Evolutionary conservation across 2,329 filamentous ascomycete genomes (phyloP), one percentile per base, ranked within the genome.

Genomic region (Didymellaceae sp.): DNA sequence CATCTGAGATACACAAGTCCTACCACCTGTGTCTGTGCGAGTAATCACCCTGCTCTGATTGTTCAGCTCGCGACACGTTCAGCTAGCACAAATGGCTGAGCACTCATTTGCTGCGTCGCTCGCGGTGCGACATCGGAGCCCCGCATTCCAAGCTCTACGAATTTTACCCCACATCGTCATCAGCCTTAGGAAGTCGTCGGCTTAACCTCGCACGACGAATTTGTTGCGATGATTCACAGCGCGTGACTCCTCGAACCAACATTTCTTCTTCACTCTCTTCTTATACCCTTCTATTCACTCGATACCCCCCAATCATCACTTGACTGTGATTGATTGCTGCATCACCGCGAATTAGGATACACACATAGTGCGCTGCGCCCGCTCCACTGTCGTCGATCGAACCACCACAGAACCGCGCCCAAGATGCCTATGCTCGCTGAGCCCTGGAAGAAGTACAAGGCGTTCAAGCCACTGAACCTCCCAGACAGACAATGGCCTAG

Each of bases 401-500:
- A 28, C 11, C 26, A 2, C 26, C 6, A 5, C n/a, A 7, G 11
- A 24, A 5, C 33, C 14, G 38, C n/a, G n/a, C 28, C 35, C 62
- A 68, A 52, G 22, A 75, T 75, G 72, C 71, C 72, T 13, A 75
- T 75, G 87, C 87, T 91, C 73, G 83, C 87, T 66, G 86, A 91
- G 63, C 88, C 88, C 31, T 90, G 83, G 62, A 87, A 80, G 64
- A 92, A 92, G 74, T 92, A 92, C 80, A 86, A 82, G 74, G 77
- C 78, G 44, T 91, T 91, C 72, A 79, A 80, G 63, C 84, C 86
- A 53, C 66, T 89, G 45, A 75, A 88, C 66, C 78, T 91, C 31
- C 84, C 86, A 21, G 79, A 90, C 72, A 82, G 88, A 28, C 84
- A 89, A 88, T 96, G 91, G 91, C 91, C 91, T 9, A 83, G 82